phyloP scores from a whole-genome alignment of 805 yeast species.

The Candida golubevii region DNA sequence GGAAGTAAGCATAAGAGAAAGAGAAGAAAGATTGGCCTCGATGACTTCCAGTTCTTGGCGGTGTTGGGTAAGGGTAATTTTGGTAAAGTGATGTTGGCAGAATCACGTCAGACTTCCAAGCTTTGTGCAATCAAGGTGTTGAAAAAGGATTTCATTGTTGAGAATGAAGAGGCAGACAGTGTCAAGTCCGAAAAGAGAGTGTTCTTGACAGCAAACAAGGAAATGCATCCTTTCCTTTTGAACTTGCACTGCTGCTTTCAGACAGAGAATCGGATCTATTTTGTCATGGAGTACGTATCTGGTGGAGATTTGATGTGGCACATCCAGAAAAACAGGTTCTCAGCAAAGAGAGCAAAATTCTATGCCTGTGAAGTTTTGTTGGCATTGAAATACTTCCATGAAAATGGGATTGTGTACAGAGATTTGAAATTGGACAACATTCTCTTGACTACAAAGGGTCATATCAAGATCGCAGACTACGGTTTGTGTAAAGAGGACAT shows the following conservation, averaged over 20 bases:
- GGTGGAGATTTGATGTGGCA: constrained; percentile 99
- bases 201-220: constrained; percentile 76
- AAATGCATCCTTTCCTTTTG: constrained; percentile 88
- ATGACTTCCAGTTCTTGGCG: constrained; percentile 90
- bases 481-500: constrained; percentile 94
- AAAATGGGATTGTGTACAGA: constrained; percentile 92
- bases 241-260: constrained; percentile 94
- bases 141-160: constrained; percentile 92
- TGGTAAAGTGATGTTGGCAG: constrained; percentile 97
- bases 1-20: constrained; percentile 29
- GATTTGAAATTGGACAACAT: constrained; percentile 95
- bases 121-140: constrained; percentile 94
- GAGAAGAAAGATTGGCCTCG: constrained; percentile 81
- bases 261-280: constrained; percentile 94
- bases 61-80: constrained; percentile 98
- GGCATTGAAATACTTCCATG: constrained; percentile 90
- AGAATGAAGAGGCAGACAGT: constrained; percentile 93
- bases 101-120: constrained; percentile 74
- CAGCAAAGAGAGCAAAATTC: constrained; percentile 89
- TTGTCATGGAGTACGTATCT: constrained; percentile 96
- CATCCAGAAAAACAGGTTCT: constrained; percentile 86
- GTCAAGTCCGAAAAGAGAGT: constrained; percentile 93
- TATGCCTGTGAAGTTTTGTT: constrained; percentile 95
- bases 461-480: constrained; percentile 93
- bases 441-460: constrained; percentile 83